Evolutionary conservation across 352 stramenopile genomes (phyloP), one percentile per base, ranked within the genome.

Genomic region (Phytophthora fragariaefolia): DNA sequence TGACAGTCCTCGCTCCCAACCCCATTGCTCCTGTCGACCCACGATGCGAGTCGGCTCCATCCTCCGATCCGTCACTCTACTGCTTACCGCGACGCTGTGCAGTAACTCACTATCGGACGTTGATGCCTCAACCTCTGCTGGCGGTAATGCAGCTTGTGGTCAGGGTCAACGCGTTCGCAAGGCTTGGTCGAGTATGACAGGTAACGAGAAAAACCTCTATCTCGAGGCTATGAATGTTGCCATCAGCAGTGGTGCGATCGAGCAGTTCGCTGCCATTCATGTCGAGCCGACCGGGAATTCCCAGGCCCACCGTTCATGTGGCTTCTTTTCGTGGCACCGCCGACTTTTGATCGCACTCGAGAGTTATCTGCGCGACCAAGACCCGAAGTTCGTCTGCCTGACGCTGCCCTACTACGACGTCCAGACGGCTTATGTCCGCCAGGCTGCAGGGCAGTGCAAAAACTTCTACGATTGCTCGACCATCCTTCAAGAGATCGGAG

Each of bases 351-450:
- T 89, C 24, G 82, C 69, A 13, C 80, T 79, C 40, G 82, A 91
- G 53, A 77, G 69, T 24, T 85, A 84, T 34, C 58, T 91, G 52
- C 80, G 80, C 7, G 69, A 73, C 32, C 63, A 86, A 43, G 67
- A 63, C 46, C 32, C 65, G 12, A 76, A 81, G 60, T 91, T 72
- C 42, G 75, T 71, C 26, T 89, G 82, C 49, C 32, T 91, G 10
- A 89, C 80, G 17, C 38, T 91, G 13, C 82, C 82, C 43, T 91
- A 85, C 75, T 90, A 82, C 54, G 82, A 91, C 59, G 70, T 88
- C 22, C 77, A 86, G 56, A 80, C 77, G 45, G 79, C 77, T 13
- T 88, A 86, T 64, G 77, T 74, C 34, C 66, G 75, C 3, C 58
- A 71, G 17, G 76, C 72, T 13, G 72, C 63, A 18, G 62, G 66